phyloP scores from a whole-genome alignment of 2,329 filamentous ascomycete species.

The Cladophialophora immunda region DNA sequence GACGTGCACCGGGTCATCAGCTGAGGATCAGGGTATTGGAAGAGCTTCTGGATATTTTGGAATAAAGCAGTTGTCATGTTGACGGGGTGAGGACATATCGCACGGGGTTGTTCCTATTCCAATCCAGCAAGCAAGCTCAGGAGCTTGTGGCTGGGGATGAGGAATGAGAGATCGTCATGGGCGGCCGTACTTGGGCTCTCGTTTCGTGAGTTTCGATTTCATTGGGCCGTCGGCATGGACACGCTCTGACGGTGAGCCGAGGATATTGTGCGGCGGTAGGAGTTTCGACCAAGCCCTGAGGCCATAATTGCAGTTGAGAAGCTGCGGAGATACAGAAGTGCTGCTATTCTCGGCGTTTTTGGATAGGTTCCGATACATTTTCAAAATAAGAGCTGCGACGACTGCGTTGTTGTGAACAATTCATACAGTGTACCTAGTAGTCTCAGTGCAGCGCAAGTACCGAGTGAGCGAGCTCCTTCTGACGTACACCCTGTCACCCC shows the following conservation, averaged over 20 bases:
- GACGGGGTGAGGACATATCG: neutral
- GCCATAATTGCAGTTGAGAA: neutral
- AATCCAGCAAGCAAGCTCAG: neutral
- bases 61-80: neutral
- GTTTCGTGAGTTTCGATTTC: too few relatives aligned
- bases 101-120: neutral
- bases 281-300: neutral
- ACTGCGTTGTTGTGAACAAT: neutral
- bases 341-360: neutral
- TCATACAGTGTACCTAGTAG: too few relatives aligned
- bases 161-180: neutral
- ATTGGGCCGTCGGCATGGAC: neutral
- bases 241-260: neutral
- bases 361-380: neutral
- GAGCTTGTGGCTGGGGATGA: too few relatives aligned
- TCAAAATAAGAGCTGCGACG: neutral
- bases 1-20: neutral
- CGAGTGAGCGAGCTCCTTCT: neutral
- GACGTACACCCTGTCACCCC: constrained; percentile 13
- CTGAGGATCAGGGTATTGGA: neutral
- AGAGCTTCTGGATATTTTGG: neutral
- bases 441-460: neutral
- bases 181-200: neutral
- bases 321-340: neutral
- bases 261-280: neutral